Base-by-base conservation (phyloP, 352 stramenopile genomes). In the Pythium myriotylum region DNA sequence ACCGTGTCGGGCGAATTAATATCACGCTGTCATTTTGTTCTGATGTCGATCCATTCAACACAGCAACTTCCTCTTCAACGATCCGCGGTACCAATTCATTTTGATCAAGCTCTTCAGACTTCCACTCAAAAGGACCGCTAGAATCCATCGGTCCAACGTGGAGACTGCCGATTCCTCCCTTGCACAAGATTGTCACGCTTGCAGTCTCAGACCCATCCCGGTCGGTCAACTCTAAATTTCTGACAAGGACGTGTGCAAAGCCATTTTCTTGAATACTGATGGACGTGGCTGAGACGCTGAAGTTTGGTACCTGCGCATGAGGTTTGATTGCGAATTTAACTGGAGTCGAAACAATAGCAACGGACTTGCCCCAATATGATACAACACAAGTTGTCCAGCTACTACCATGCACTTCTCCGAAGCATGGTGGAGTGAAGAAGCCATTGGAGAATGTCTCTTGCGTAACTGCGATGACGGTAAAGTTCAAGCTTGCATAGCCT, bases 1-100 rank as follows among this genome's bases (percentile, higher is more conserved):
- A 77, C 20, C 23, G 6, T 14, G 42, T 52, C n/a, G 72, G 65
- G 13, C 6, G 54, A 23, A 80, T 47, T 26, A 61, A 57, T 3
- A 79, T 39, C 14, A 20, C 67, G 9, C 26, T 59, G 2, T 40
- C 47, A n/a, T 40, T 19, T 26, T 54, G 48, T 35, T 35, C 23
- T 13, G 49, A 42, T 33, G 20, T n/a, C 8, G 13, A 26, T 4
- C 42, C 27, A 9, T 20, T 35, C 40, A 65, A 52, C 26, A 27
- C 10, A 5, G 50, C 58, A 41, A 65, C 59, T 0, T 13, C 29
- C n/a, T 48, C 29, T 40, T 20, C 17, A 29, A 35, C 10, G 29
- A 40, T 9, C 1, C 49, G 6, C 16, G 4, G 14, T 39, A 22
- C 3, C 6, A 48, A 27, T 26, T 26, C 5, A 10, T 19, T 20